Evolutionary conservation across 768 basidiomycete species (phyloP).

Genomic region (Omphalotus guepiniiformis): DNA sequence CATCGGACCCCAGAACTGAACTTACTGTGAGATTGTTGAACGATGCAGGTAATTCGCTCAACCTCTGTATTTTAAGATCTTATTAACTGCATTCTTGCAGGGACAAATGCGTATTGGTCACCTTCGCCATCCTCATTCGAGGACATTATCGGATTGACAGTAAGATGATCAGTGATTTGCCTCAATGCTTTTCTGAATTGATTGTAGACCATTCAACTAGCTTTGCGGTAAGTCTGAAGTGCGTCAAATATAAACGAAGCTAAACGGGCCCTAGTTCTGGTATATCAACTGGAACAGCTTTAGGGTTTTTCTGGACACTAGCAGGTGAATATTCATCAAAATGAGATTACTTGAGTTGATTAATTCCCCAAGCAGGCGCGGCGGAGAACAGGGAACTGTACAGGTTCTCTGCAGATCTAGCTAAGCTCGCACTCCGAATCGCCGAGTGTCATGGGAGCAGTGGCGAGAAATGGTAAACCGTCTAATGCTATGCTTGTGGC

Average conservation of each 20-base stretch:
- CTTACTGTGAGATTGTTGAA: conserved; percentile 63
- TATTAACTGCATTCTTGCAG: conserved; percentile 25
- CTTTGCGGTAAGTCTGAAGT: conserved; percentile 44
- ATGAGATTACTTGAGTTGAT: neutral
- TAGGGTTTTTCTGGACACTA: conserved; percentile 72
- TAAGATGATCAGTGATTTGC: conserved; percentile 24
- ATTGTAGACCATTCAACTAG: conserved; percentile 57
- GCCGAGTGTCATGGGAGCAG: conserved; percentile 60
- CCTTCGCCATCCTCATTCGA: conserved; percentile 48
- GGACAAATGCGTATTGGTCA: conserved; percentile 71
- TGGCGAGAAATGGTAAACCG: conserved; percentile 63
- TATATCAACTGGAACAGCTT: conserved; percentile 62
- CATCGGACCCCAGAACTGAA: conserved; percentile 54
- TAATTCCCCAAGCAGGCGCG: conserved; percentile 32
- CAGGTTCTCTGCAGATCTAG: conserved; percentile 64
- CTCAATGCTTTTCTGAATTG: neutral
- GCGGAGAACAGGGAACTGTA: conserved; percentile 62
- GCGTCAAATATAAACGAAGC: neutral
- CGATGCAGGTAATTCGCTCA: conserved; percentile 50
- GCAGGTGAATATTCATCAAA: conserved; percentile 39
- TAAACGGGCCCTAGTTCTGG: conserved; percentile 42
- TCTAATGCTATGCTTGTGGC: no score
- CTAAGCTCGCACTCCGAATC: conserved; percentile 62
- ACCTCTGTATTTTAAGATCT: neutral
- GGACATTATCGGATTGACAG: conserved; percentile 64